Base-by-base conservation (phyloP, 495 filamentous ascomycete species). In the Xylaria telfairii region DNA sequence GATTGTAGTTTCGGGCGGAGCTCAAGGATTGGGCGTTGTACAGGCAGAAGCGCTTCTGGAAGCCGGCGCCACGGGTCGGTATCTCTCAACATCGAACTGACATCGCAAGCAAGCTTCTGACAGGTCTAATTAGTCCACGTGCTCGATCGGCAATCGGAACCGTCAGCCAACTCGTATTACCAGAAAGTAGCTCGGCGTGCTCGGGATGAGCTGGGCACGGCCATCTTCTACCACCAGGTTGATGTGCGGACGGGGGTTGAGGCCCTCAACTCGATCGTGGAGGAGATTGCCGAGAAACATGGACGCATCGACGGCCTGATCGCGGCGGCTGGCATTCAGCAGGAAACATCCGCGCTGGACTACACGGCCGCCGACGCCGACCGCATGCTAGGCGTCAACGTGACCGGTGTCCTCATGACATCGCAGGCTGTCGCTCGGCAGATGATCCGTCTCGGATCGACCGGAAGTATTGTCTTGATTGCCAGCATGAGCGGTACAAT, bases 31-130 rank as follows among this genome's bases (percentile, higher is more conserved):
- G 21, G 93, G 93, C 59, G 81, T 97, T 19, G 90, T 89, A 10
- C 92, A 94, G 77, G 91, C 92, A 56, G 90, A 94, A 76, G 93
- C 90, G 10, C 81, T 95, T n/a, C 81, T 95, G 24, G 92, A 94
- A 81, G 92, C 92, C 19, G 92, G 93, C 37, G 92, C 92, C 28
- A 91, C 79, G 46, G 89, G 80, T 81, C 74, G 46, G 73, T 69
- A 26, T 24, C 53, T 28, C 57, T 53, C n/a, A 6, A 28, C 4
- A 54, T 42, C 6, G 7, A n/a, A n/a, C 39, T n/a, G 28, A 51
- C 42, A 42, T 8, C 32, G 4, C 12, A 15, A 8, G 44, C 15
- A 67, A 26, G 21, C 5, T 71, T 41, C 72, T 75, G 12, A 76
- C 46, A 32, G 12, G n/a, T 47, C 21, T 57, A 19, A 24, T 47